Evolutionary conservation across 331 rosid species (phyloP).

Genomic region (Rhamnella rubrinervis): DNA sequence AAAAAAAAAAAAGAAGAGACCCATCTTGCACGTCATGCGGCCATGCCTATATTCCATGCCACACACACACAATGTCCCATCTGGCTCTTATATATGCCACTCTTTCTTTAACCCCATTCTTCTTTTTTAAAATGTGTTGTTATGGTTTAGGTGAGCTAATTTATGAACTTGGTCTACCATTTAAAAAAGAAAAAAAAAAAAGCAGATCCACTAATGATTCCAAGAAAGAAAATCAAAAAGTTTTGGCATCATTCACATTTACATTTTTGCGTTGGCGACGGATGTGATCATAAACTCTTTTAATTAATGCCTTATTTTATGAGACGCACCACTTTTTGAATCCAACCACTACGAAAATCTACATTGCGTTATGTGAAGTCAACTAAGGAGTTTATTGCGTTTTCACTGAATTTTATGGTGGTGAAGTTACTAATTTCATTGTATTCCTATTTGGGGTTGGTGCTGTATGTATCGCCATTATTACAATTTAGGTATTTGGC

Average conservation of each 20-base stretch:
- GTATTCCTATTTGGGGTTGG: neutral
- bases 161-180: neutral
- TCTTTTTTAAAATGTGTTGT: neutral
- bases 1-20: neutral
- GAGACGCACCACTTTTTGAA: neutral
- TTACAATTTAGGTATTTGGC: neutral
- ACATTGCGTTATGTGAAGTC: neutral
- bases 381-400: neutral
- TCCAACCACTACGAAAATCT: constrained; percentile 9
- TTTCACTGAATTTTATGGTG: neutral
- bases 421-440: neutral
- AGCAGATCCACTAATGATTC: neutral
- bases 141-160: constrained; percentile 11
- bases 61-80: neutral
- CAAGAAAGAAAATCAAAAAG: constrained; percentile 2
- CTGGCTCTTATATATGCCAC: neutral
- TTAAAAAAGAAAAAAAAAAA: neutral
- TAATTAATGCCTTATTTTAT: constrained; percentile 8
- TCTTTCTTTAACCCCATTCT: neutral
- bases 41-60: neutral
- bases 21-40: neutral
- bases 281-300: constrained; percentile 14
- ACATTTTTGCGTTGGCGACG: neutral
- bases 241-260: neutral
- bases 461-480: neutral